These are phyloP conservation scores for Blastocystis sp. DNA, from an alignment of 352 stramenopile genomes.

Conservation along the genomic window DNA sequence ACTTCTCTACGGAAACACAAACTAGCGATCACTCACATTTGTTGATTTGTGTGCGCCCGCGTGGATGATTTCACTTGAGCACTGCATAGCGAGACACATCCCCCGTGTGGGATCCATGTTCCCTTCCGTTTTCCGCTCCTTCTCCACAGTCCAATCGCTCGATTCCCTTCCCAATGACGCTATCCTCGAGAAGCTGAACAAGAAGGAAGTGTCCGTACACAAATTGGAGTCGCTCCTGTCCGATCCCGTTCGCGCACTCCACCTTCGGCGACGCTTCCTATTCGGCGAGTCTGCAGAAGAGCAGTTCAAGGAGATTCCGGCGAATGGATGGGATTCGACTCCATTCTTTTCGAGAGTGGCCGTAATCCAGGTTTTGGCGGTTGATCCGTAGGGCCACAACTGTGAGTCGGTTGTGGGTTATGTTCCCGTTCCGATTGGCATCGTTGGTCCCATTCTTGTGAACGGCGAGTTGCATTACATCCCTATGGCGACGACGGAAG, in stretches of 20 bases:
- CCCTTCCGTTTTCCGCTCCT: neutral
- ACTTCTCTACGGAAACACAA: neutral
- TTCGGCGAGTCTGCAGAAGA: constrained; percentile 71
- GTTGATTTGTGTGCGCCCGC: too few species aligned
- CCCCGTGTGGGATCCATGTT: neutral
- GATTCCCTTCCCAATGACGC: constrained; percentile 35
- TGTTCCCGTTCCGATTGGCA: constrained; percentile 82
- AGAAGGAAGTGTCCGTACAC: constrained; percentile 75
- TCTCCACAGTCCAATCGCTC: neutral
- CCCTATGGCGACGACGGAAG: constrained; percentile 87
- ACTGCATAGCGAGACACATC: neutral
- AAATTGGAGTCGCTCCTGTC: constrained; percentile 81
- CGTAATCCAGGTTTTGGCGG: constrained; percentile 23
- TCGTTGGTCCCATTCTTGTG: constrained; percentile 82
- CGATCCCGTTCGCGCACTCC: constrained; percentile 79
- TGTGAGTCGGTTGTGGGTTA: constrained; percentile 87
- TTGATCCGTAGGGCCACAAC: constrained; percentile 78
- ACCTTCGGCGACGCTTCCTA: constrained; percentile 76
- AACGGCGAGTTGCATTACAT: constrained; percentile 82
- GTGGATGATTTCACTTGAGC: constrained; percentile 8
- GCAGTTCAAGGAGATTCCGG: constrained; percentile 46
- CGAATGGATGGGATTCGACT: constrained; percentile 67
- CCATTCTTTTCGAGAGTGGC: constrained; percentile 66
- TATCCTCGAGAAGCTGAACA: constrained; percentile 67
- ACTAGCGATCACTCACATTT: neutral